Base-by-base conservation (phyloP, 306 rosid species). In the Pyrus communis region DNA sequence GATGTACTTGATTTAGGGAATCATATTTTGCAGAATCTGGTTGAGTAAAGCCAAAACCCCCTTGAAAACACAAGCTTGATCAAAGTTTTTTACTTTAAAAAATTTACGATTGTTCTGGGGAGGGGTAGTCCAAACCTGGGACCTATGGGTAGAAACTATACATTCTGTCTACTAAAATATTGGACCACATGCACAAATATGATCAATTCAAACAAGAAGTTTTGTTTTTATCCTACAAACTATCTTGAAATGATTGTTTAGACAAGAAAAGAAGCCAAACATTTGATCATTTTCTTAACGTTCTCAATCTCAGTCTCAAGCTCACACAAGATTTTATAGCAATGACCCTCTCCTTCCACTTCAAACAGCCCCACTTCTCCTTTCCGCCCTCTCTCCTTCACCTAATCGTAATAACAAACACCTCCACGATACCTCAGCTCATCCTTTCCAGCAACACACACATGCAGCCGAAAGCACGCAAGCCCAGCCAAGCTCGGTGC, bases 361-460 rank as follows among this genome's bases (percentile, higher is more conserved):
- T 80, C 83, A 60, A 75, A 74, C 22, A 81, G 23, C 77, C 75
- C 77, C 5, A 70, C 71, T n/a, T 75, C 69, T 1, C 84, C 84
- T 22, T 63, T 54, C 73, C 73, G 70, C 19, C 80, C 80, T 14
- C 71, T 46, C 18, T 58, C 30, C 52, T 33, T 80, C 69, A 81
- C 74, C 23, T 25, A 74, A 27, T 81, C 77, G 70, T 4, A 62
- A 52, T 81, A 81, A 27, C 76, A 69, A 9, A 64, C 71, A 1
- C 84, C 80, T 62, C 84, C 35, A 4, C 35, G 69, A 11, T 86
- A 88, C 67, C 89, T 86, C 1, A 88, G 73, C 25, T 27, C 51
- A 84, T 90, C 92, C 13, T 86, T 78, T 0, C 81, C 89, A 11
- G 86, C 79, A 43, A 86, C 90, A 75, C 57, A 71, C 17, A 86